Conservation (phyloP, 768 basidiomycete species). For the Gelatoporia subvermispora region DNA sequence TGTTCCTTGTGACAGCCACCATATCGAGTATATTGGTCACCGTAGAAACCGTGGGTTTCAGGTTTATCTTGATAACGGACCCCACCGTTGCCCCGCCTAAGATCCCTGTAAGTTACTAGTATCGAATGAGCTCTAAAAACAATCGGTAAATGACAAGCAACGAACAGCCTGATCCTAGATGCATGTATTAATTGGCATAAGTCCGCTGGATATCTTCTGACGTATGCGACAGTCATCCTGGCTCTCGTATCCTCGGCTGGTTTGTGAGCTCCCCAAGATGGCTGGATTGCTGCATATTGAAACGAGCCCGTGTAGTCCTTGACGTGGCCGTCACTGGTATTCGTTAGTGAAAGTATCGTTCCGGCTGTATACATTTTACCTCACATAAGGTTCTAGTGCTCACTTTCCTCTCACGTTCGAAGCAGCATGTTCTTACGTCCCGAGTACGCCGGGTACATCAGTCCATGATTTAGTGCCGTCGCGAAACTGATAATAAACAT, state of each 20-base stretch:
- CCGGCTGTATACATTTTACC: too few relatives aligned
- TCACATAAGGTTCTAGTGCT: too few relatives aligned
- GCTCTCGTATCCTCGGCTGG: slow-evolving; percentile 12
- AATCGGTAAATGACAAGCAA: slow-evolving; percentile 1
- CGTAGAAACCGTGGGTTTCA: slow-evolving; percentile 7
- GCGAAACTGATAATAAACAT: too few relatives aligned
- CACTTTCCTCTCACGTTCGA: slow-evolving; percentile 12
- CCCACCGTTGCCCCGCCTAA: neutral
- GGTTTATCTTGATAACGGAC: slow-evolving; percentile 9
- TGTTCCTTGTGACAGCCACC: slow-evolving; percentile 6
- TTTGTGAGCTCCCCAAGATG: neutral
- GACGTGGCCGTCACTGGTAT: slow-evolving; percentile 17
- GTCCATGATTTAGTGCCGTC: neutral
- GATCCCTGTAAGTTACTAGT: neutral
- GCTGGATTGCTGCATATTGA: too few relatives aligned
- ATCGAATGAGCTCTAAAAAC: neutral
- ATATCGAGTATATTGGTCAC: slow-evolving; percentile 13
- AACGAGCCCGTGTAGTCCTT: slow-evolving; percentile 7
- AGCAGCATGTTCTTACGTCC: slow-evolving; percentile 13
- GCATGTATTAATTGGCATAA: neutral
- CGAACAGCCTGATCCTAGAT: neutral
- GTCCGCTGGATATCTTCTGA: too few relatives aligned
- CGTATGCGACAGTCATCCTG: slow-evolving; percentile 9
- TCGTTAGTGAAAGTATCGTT: slow-evolving; percentile 1
- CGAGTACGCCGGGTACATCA: slow-evolving; percentile 15